A percentile compares a stretch with the other conserved stretches of the same genome.
These are phyloP conservation scores for Hymenoscyphus salicellus DNA, from an alignment of 2,329 filamentous ascomycete genomes.

Conservation along the genomic window DNA sequence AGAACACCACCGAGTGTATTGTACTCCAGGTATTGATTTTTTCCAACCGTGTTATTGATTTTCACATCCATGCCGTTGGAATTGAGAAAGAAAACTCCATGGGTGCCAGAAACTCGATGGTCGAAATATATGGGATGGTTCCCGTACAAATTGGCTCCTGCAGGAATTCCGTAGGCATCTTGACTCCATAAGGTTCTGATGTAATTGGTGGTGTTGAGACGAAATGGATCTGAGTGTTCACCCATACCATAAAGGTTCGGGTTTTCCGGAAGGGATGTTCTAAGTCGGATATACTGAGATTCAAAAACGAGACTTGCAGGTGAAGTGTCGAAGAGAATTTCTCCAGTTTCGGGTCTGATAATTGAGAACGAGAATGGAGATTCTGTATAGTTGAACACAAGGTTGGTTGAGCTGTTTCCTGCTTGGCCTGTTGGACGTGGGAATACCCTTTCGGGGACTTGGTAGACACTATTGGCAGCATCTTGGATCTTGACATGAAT, in stretches of 20 bases:
- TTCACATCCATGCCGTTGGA: conserved; percentile 76
- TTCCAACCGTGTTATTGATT: conserved; percentile 58
- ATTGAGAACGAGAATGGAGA: conserved; percentile 63
- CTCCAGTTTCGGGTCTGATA: conserved; percentile 45
- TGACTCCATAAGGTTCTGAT: conserved; percentile 60
- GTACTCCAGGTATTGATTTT: conserved; percentile 68
- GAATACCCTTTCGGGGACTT: conserved; percentile 58
- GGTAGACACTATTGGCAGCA: conserved; percentile 55
- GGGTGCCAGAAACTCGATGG: conserved; percentile 52
- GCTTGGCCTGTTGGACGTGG: conserved; percentile 46
- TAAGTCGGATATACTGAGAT: conserved; percentile 60
- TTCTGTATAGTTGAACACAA: conserved; percentile 51
- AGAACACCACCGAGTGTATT: conserved; percentile 74
- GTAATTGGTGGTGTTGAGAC: conserved; percentile 57
- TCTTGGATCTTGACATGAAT: conserved; percentile 65
- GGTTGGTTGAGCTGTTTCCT: conserved; percentile 34
- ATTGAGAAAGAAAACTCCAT: conserved; percentile 69
- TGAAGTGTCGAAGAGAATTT: conserved; percentile 60
- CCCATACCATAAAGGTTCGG: conserved; percentile 65
- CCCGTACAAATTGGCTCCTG: conserved; percentile 59
- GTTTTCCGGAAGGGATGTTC: conserved; percentile 55
- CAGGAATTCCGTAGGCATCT: conserved; percentile 55
- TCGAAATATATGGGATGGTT: conserved; percentile 64
- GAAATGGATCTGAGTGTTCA: conserved; percentile 60
- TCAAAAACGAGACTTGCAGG: conserved; percentile 58